These are phyloP conservation scores for Fusarium kyushuense DNA, from an alignment of 2,329 filamentous ascomycete species.

Conservation along the genomic window DNA sequence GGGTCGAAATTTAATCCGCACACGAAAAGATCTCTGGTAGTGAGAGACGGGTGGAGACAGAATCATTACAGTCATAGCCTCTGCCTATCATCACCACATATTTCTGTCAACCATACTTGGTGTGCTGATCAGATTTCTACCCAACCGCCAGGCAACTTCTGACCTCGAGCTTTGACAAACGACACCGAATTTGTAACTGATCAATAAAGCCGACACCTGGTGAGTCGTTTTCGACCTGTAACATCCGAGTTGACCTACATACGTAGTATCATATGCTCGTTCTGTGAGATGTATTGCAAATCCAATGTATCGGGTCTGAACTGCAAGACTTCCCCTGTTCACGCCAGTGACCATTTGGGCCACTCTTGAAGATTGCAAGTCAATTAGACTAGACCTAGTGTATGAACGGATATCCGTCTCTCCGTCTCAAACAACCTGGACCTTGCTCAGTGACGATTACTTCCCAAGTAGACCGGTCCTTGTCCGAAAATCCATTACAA, in stretches of 20 bases:
- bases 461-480: conserved; percentile 6
- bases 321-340: conserved; percentile 15
- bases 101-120: no score
- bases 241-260: conserved; percentile 19
- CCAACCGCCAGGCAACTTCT: neutral
- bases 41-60: no score
- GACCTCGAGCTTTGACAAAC: neutral
- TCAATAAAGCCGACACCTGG: neutral
- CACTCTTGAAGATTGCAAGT: conserved; percentile 15
- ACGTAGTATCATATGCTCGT: neutral
- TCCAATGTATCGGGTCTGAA: conserved; percentile 33
- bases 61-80: no score
- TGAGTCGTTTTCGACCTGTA: conserved; percentile 11
- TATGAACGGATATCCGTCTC: conserved; percentile 10
- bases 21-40: no score
- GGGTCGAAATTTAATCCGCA: no score
- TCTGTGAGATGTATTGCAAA: conserved; percentile 17
- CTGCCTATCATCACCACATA: no score
- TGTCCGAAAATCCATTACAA: neutral
- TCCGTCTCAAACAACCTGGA: conserved; percentile 3
- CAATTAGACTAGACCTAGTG: conserved; percentile 1
- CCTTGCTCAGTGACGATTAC: conserved; percentile 24
- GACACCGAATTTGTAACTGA: neutral
- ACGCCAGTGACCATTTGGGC: conserved; percentile 9
- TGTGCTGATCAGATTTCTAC: no score